Base-by-base conservation (phyloP, 768 basidiomycete species). In the Podaxis mareebaensis region DNA sequence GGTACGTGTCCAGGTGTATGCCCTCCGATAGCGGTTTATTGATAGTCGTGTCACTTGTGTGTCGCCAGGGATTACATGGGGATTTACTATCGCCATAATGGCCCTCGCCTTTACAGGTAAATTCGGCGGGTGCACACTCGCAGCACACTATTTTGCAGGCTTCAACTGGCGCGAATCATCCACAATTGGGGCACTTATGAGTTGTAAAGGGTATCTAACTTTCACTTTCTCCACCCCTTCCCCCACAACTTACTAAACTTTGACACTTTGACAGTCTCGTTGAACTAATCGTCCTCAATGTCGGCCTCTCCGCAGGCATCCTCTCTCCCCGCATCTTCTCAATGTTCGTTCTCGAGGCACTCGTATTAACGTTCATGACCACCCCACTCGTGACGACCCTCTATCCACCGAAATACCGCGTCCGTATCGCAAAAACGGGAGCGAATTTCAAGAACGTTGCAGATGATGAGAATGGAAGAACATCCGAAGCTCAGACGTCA, bases 221-320 rank as follows among this genome's bases (percentile, higher is more conserved):
- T 8, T 20, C 0, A 62, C 39, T 79, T 68, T 2, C 3, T 38
- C 6, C 6, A 13, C 24, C 6, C 38, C 17, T 22, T 51, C 2
- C n/a, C n/a, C 17, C 4, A 13, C 12, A 12, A 24, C 28, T 1
- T 4, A 51, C 22, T 51, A 12, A 51, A 13, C 4, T 24, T 51
- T 24, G 26, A 24, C 11, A 17, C 42, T 46, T 17, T 52, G 7
- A 38, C 55, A 92, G 91, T 24, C 81, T 97, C 4, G 91, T 98
- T 10, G 96, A 97, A 71, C 81, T 98, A 17, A 97, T 99, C 68
- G 96, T 99, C 3, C 87, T 99, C 65, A 99, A 99, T 69, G 92
- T 99, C 65, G 96, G 96, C 3, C 79, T 96, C 2, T 78, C 83
- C 2, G 94, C 92, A 3, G 85, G 86, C 0, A 95, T 96, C 56